A percentile compares a stretch with the other conserved stretches of the same genome.
These are phyloP conservation scores for Phytophthora melonis DNA, from an alignment of 352 stramenopile genomes.

Conservation along the genomic window DNA sequence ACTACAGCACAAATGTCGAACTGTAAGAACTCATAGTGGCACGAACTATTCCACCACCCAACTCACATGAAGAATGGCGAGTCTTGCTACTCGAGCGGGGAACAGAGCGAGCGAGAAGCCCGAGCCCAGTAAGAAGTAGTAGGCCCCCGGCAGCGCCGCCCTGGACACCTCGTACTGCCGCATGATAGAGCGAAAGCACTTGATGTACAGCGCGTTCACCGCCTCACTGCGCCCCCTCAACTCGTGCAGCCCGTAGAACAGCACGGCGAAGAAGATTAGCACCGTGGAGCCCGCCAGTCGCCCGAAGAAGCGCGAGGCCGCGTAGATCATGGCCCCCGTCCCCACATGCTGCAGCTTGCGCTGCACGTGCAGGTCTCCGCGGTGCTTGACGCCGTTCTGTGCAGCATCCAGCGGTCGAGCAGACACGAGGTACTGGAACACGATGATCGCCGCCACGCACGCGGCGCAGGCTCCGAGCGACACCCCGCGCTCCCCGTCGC, in stretches of 20 bases:
- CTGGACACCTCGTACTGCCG: slow-evolving; percentile 53
- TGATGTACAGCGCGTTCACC: slow-evolving; percentile 51
- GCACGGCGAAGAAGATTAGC: slow-evolving; percentile 46
- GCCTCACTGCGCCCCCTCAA: slow-evolving; percentile 37
- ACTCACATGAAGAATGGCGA: slow-evolving; percentile 68
- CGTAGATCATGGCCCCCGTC: slow-evolving; percentile 62
- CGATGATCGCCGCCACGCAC: slow-evolving; percentile 40
- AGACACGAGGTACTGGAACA: slow-evolving; percentile 55
- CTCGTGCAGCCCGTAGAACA: slow-evolving; percentile 50
- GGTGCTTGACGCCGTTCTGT: slow-evolving; percentile 6
- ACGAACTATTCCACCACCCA: too few species aligned
- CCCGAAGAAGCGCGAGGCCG: slow-evolving; percentile 39
- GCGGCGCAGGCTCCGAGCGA: slow-evolving; percentile 20
- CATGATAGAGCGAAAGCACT: slow-evolving; percentile 54
- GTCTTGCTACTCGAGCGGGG: slow-evolving; percentile 47
- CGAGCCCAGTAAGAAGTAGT: slow-evolving; percentile 69
- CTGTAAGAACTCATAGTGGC: too few species aligned
- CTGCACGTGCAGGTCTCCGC: slow-evolving; percentile 54
- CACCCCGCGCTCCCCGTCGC: slow-evolving; percentile 2
- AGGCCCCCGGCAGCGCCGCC: slow-evolving; percentile 54
- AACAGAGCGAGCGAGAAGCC: slow-evolving; percentile 50
- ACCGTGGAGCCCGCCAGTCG: slow-evolving; percentile 20
- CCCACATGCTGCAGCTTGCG: slow-evolving; percentile 62
- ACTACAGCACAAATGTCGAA: slow-evolving; percentile 23
- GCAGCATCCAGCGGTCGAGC: slow-evolving; percentile 5